Conservation (phyloP, 208 protist species). For the Leishmania lainsoni region DNA sequence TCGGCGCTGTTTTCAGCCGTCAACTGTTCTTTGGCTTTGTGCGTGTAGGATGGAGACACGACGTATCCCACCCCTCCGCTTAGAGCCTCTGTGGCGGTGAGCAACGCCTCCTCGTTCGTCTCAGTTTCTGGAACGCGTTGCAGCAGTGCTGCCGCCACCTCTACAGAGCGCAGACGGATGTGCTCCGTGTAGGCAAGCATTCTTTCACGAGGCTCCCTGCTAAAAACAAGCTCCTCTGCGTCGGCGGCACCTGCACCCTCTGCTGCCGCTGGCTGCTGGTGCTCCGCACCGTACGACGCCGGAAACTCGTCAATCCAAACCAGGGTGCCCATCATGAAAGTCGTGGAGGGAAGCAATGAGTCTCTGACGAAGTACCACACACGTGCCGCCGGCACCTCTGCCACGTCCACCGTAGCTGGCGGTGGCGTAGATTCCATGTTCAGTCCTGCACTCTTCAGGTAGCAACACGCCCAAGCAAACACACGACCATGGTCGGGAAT, state of each 20-base stretch:
- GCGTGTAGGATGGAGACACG: neutral
- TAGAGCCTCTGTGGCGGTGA: constrained; percentile 7
- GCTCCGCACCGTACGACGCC: neutral
- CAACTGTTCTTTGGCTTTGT: neutral
- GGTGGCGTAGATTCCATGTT: neutral
- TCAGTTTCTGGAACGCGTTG: constrained; percentile 3
- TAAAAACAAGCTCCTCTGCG: neutral
- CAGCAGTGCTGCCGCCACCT: constrained; percentile 23
- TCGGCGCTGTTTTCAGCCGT: neutral
- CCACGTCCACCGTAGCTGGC: neutral
- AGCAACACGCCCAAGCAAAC: constrained; percentile 29
- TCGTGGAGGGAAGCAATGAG: constrained; percentile 9
- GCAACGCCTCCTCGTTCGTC: neutral
- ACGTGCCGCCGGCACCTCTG: constrained; percentile 12
- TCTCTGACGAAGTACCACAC: constrained; percentile 47
- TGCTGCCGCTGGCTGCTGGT: neutral
- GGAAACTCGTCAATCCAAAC: constrained; percentile 32
- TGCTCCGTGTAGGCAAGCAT: constrained; percentile 12
- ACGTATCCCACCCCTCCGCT: constrained; percentile 17
- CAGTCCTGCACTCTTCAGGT: neutral
- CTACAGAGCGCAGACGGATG: constrained; percentile 22
- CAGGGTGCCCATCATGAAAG: constrained; percentile 14
- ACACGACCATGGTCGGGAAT: constrained; percentile 34
- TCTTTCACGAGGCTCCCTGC: neutral
- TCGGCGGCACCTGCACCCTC: neutral